Evolutionary conservation across 164 flowering plant genomes (phyloP).

Genomic region (Tetrastigma voinierianum): DNA sequence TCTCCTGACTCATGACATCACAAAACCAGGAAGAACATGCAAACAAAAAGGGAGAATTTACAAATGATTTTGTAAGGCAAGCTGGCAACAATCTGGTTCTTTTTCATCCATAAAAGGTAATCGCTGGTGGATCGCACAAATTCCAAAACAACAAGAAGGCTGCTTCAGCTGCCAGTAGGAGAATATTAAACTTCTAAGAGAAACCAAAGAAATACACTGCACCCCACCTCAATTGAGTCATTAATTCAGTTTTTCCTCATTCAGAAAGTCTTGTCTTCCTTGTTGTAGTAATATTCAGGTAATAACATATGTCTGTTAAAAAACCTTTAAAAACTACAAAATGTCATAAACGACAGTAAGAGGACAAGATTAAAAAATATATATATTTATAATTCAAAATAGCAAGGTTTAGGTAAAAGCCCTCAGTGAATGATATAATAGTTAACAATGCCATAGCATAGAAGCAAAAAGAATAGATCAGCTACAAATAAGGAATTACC

Average conservation of each 20-base stretch:
- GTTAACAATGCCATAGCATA: not conserved
- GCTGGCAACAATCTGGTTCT: conserved; percentile 15
- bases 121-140: conserved; percentile 10
- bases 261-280: conserved; percentile 67
- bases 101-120: conserved; percentile 25
- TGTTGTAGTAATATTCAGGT: conserved; percentile 87
- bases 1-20: conserved; percentile 78
- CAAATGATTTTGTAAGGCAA: conserved; percentile 45
- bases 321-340: not conserved
- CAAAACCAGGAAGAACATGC: conserved; percentile 81
- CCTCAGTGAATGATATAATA: not conserved
- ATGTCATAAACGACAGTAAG: not conserved
- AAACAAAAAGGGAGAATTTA: conserved; percentile 55
- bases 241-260: conserved; percentile 51
- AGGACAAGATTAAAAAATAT: not conserved
- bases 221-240: conserved; percentile 85
- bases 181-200: conserved; percentile 1
- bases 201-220: conserved; percentile 7
- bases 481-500: conserved; percentile 37
- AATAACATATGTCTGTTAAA: not conserved
- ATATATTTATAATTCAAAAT: not conserved
- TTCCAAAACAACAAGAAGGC: conserved; percentile 18
- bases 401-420: not conserved
- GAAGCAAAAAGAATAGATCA: not conserved
- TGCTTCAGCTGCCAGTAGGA: conserved; percentile 5